Base-by-base conservation (phyloP, 345 rosid genomes). In the Arabidopsis thaliana region DNA sequence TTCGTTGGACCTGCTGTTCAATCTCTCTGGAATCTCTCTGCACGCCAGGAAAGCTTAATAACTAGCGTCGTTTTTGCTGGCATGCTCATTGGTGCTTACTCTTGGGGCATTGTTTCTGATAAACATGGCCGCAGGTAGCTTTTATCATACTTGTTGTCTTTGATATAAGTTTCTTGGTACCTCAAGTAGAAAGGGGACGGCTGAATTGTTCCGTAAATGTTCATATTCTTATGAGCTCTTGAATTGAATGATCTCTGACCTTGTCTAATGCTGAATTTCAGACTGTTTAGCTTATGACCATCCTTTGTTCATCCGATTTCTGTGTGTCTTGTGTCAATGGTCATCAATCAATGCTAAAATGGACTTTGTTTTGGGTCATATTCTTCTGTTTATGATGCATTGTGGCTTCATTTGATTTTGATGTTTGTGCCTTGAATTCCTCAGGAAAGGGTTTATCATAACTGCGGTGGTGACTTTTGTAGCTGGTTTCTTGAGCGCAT, bases 81-180 rank as follows among this genome's bases (percentile, higher is more conserved):
- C 10, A 93, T 91, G 97, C 85, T 93, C 34, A 55, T 91, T 30
- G 98, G 98, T 52, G 89, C 97, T 30, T 91, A 88, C 81, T 84
- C 91, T 8, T 93, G 97, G 98, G 98, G 98, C 60, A 46, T 89
- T 7, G 84, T 93, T 73, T 86, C 98, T 9, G 98, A 93, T 57
- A 86, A 84, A 78, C 67, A 84, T 67, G 98, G 98, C 67, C 87
- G 98, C 70, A 89, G 96, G 98, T 89, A 66, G 36, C 36, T 56
- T 34, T 11, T 41, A n/a, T 71, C 6, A 46, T 57, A 8, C 60
- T 71, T 60, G 41, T 28, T 58, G 28, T 40, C 37, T 7, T 20
- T 59, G 30, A 28, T 28, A 28, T 1, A 28, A 28, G 3, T 13
- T 42, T 1, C n/a, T 42, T 42, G 46, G 14, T 41, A 12, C 45